Conservation (phyloP, 2,329 filamentous ascomycete species). For the Tolypocladium tundrense region DNA sequence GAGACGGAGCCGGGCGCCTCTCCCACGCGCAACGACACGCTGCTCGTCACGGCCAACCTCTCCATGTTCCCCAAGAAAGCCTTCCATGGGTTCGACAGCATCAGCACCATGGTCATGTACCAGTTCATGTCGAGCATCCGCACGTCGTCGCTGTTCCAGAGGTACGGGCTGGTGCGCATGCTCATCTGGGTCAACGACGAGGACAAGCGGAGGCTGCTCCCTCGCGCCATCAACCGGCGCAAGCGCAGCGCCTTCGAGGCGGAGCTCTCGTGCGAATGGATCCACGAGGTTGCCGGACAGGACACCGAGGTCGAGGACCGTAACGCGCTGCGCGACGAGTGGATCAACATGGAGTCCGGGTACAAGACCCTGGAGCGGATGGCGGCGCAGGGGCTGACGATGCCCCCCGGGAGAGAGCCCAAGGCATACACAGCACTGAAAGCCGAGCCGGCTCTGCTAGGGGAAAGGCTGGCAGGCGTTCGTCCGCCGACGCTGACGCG, state of each 20-base stretch:
- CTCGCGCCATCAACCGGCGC: conserved; percentile 46
- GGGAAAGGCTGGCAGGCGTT: conserved; percentile 18
- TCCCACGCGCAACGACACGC: conserved; percentile 53
- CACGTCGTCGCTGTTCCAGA: conserved; percentile 52
- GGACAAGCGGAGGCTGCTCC: conserved; percentile 50
- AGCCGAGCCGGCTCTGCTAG: conserved; percentile 11
- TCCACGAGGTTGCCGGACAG: conserved; percentile 45
- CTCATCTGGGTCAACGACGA: conserved; percentile 59
- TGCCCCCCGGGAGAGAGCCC: conserved; percentile 35
- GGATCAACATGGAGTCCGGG: conserved; percentile 37
- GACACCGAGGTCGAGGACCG: conserved; percentile 20
- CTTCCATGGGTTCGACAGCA: conserved; percentile 43
- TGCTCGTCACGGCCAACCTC: conserved; percentile 65
- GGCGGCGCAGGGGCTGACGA: conserved; percentile 26
- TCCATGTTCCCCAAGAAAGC: conserved; percentile 39
- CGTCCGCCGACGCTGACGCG: conserved; percentile 22
- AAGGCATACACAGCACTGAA: conserved; percentile 13
- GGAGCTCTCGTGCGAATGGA: conserved; percentile 49
- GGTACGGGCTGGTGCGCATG: conserved; percentile 70
- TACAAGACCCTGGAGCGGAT: conserved; percentile 33
- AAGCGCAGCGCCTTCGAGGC: conserved; percentile 46
- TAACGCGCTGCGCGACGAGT: conserved; percentile 30
- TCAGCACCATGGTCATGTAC: conserved; percentile 47
- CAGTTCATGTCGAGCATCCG: conserved; percentile 53
- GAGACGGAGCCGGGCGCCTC: conserved; percentile 24